phyloP scores from a whole-genome alignment of 2,329 filamentous ascomycete species.

The Trichoderma asperellum region DNA sequence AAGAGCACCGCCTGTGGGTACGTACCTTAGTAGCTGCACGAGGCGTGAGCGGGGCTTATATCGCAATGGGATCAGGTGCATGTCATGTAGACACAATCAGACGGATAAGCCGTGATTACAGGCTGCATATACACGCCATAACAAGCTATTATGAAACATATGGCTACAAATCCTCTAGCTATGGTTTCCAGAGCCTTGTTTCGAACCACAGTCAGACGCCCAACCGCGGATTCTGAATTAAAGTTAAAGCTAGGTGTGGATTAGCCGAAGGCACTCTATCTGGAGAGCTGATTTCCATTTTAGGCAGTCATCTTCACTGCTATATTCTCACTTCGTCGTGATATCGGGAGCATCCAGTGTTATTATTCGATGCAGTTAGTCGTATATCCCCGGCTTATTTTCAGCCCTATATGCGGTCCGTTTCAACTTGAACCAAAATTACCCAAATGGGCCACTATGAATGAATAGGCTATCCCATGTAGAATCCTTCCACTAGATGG shows the following conservation, averaged over 20 bases:
- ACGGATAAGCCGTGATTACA: neutral
- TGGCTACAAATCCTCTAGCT: neutral
- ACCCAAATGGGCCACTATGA: neutral
- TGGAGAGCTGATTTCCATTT: neutral
- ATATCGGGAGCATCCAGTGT: neutral
- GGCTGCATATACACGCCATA: neutral
- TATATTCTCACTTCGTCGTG: neutral
- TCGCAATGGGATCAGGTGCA: neutral
- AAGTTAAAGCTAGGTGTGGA: neutral
- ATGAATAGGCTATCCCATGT: neutral
- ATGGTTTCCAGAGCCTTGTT: neutral
- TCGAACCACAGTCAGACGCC: neutral
- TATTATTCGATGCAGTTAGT: neutral
- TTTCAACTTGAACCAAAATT: neutral
- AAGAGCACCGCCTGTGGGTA: slow-evolving; percentile 14
- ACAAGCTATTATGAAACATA: neutral
- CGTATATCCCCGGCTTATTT: neutral
- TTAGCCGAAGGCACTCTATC: neutral
- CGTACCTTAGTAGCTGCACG: neutral
- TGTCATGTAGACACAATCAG: no score
- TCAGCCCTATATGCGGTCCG: neutral
- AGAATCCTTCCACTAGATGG: neutral
- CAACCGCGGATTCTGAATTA: neutral
- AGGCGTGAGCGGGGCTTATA: neutral
- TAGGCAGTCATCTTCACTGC: neutral